Evolutionary conservation across 2,329 filamentous ascomycete genomes (phyloP).

Genomic region (Cladobotryum mycophilum): DNA sequence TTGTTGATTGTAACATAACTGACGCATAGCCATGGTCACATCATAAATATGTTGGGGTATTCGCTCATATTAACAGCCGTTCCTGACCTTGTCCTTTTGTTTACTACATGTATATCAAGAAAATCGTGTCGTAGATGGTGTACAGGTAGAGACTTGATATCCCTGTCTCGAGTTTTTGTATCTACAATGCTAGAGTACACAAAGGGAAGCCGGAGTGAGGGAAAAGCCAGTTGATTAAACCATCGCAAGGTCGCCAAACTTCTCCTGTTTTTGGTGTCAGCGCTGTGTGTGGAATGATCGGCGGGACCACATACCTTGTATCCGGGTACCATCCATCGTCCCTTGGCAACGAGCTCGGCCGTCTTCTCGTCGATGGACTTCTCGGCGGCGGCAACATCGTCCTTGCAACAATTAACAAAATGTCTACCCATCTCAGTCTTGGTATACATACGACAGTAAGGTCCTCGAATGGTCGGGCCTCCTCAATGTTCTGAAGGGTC

Average conservation of each 20-base stretch:
- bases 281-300: slow-evolving; percentile 2
- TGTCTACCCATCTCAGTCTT: not conserved
- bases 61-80: not conserved
- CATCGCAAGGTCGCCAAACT: slow-evolving; percentile 94
- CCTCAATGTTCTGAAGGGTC: slow-evolving; percentile 96
- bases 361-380: slow-evolving; percentile 98
- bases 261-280: slow-evolving; percentile 68
- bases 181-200: slow-evolving; percentile 68
- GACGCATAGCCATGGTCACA: not conserved
- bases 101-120: slow-evolving; percentile 1
- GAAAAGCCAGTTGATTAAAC: slow-evolving; percentile 58
- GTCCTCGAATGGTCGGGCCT: slow-evolving; percentile 90
- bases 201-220: slow-evolving; percentile 42
- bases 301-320: slow-evolving; percentile 73
- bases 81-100: not conserved
- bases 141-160: slow-evolving; percentile 29
- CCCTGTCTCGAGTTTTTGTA: slow-evolving; percentile 39
- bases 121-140: slow-evolving; percentile 11
- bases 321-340: slow-evolving; percentile 94
- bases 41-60: not conserved
- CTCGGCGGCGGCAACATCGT: slow-evolving; percentile 89
- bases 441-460: slow-evolving; percentile 76
- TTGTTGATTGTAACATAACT: not conserved
- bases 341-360: slow-evolving; percentile 88
- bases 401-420: slow-evolving; percentile 47